Conservation (phyloP, 306 rosid genomes). For the Hylodesmum podocarpum region DNA sequence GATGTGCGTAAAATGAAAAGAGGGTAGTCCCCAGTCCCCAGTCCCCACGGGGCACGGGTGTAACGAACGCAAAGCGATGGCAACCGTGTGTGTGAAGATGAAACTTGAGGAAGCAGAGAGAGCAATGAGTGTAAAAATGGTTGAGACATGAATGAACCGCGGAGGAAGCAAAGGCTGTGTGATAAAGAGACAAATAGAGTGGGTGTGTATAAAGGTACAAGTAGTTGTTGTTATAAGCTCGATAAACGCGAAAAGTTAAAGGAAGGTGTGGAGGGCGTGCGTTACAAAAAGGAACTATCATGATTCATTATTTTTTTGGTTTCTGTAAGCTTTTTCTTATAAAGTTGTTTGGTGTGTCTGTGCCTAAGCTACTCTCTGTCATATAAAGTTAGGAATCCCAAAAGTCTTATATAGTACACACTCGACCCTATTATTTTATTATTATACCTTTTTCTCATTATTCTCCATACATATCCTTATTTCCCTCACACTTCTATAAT, state of each 20-base stretch:
- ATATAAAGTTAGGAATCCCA: constrained; percentile 54
- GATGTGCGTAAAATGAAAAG: not conserved
- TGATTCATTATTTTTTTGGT: constrained; percentile 47
- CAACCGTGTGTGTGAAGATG: constrained; percentile 1
- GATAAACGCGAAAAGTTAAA: constrained; percentile 56
- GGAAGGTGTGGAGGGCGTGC: constrained; percentile 56
- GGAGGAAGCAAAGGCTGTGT: constrained; percentile 32
- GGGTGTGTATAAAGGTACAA: constrained; percentile 34
- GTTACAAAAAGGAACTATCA: constrained; percentile 58
- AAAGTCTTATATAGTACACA: constrained; percentile 33
- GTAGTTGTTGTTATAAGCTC: constrained; percentile 38
- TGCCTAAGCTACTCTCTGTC: constrained; percentile 30
- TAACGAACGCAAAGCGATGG: not conserved
- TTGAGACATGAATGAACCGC: constrained; percentile 13
- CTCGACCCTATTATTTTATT: not conserved
- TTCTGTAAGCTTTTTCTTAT: constrained; percentile 29
- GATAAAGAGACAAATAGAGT: constrained; percentile 5
- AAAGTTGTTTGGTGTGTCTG: constrained; percentile 40
- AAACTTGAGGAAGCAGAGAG: not conserved
- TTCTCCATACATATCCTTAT: not conserved
- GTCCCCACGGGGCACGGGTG: not conserved
- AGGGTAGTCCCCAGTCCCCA: not conserved
- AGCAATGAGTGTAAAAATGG: not conserved
- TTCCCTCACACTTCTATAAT: not conserved
- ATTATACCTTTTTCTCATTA: not conserved